A percentile compares a stretch with the other conserved stretches of the same genome.
Conservation (phyloP, 2,329 filamentous ascomycete species). For the Botrytis medusae region DNA sequence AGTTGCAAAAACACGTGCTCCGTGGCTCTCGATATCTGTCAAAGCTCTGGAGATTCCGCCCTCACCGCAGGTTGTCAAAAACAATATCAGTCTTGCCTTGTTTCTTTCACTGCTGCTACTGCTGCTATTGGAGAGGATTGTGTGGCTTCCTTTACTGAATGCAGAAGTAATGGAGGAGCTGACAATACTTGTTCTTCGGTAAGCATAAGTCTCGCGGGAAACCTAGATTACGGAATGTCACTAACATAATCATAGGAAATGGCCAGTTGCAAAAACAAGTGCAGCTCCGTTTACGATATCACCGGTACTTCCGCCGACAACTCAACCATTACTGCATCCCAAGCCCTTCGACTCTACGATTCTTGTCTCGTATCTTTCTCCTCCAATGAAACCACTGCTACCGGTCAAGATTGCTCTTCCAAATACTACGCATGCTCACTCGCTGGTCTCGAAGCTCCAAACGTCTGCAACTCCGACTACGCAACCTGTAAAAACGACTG, state of each 20-base stretch:
- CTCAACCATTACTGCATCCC: conserved; percentile 17
- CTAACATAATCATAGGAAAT: neutral
- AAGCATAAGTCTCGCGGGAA: neutral
- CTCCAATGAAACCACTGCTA: conserved; percentile 12
- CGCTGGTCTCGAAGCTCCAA: neutral
- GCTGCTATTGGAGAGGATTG: conserved; percentile 17
- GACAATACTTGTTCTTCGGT: conserved; percentile 13
- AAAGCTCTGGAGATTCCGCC: conserved; percentile 21
- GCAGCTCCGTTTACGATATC: conserved; percentile 25
- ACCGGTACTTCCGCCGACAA: conserved; percentile 19
- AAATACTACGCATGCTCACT: conserved; percentile 5
- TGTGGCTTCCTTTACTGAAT: conserved; percentile 1
- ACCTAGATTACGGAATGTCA: neutral
- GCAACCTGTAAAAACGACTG: conserved; percentile 12
- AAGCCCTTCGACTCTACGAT: conserved; percentile 25
- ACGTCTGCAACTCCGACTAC: neutral
- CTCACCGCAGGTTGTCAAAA: conserved; percentile 16
- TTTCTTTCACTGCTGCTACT: conserved; percentile 14
- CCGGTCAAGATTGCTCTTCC: conserved; percentile 16
- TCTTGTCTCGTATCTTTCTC: conserved; percentile 25
- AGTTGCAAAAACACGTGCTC: conserved; percentile 26
- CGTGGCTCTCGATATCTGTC: conserved; percentile 23
- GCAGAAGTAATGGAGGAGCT: neutral
- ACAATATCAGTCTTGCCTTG: conserved; percentile 22
- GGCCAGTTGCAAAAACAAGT: conserved; percentile 25